Evolutionary conservation across 805 yeast genomes (phyloP).

Genomic region (Kluyveromyces siamensis): DNA sequence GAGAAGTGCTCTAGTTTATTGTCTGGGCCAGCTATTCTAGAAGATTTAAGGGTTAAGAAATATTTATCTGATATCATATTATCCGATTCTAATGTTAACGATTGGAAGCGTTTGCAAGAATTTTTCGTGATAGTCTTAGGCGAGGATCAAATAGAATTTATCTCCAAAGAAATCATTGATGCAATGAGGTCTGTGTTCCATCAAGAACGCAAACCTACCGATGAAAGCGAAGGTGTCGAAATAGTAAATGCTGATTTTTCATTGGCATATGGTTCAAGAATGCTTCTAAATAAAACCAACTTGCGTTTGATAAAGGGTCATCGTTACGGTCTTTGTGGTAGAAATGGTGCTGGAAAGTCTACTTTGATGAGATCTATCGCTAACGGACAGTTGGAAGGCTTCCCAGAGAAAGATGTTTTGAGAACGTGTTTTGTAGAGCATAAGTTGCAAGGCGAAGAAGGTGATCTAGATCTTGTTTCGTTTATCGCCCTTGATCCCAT

Average conservation of each 20-base stretch:
- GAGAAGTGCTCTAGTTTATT: conserved; percentile 12
- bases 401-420: conserved; percentile 80
- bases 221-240: conserved; percentile 72
- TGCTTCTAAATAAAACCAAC: conserved; percentile 89
- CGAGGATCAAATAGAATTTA: conserved; percentile 27
- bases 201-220: conserved; percentile 37
- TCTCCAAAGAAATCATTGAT: conserved; percentile 34
- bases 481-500: conserved; percentile 90
- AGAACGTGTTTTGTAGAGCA: conserved; percentile 97
- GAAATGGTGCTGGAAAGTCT: conserved; percentile 98
- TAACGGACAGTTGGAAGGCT: conserved; percentile 94
- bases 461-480: conserved; percentile 76
- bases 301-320: conserved; percentile 86
- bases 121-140: conserved; percentile 40
- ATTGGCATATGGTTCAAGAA: conserved; percentile 93
- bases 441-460: conserved; percentile 90
- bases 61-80: conserved; percentile 48
- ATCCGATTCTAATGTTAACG: conserved; percentile 63
- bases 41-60: conserved; percentile 28
- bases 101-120: conserved; percentile 54
- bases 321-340: conserved; percentile 94
- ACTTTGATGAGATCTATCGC: conserved; percentile 95
- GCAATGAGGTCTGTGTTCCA: conserved; percentile 47
- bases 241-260: conserved; percentile 93
- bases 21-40: conserved; percentile 16